Conservation (phyloP, 805 yeast genomes). For the Blastobotrys mokoenaii region DNA sequence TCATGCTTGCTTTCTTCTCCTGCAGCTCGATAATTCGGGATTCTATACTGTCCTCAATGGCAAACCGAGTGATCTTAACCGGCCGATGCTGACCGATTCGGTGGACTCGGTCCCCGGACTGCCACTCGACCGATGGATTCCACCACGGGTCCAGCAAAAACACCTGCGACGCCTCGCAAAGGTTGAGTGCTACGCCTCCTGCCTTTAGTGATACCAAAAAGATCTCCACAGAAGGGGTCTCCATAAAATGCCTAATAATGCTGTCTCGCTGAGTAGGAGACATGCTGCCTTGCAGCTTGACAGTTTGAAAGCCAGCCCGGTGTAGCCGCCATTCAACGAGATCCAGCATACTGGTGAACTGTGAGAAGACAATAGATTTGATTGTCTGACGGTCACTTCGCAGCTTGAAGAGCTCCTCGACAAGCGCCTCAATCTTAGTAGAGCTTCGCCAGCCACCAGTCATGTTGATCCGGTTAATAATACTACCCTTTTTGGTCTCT, state of each 20-base stretch:
- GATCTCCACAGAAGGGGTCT: conserved; percentile 84
- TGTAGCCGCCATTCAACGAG: conserved; percentile 91
- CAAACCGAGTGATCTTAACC: conserved; percentile 81
- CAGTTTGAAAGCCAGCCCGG: conserved; percentile 92
- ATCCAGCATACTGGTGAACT: conserved; percentile 94
- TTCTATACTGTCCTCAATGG: conserved; percentile 95
- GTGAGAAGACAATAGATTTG: conserved; percentile 94
- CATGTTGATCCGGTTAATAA: conserved; percentile 82
- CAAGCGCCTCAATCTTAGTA: conserved; percentile 92
- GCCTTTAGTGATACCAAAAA: conserved; percentile 93
- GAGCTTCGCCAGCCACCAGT: conserved; percentile 84
- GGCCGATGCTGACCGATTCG: conserved; percentile 96
- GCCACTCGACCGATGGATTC: conserved; percentile 99
- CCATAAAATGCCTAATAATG: conserved; percentile 87
- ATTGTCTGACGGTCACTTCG: conserved; percentile 83
- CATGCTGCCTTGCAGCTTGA: conserved; percentile 93
- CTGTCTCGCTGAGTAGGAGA: conserved; percentile 91
- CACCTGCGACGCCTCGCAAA: conserved; percentile 96
- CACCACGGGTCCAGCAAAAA: conserved; percentile 98
- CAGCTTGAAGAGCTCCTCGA: conserved; percentile 81
- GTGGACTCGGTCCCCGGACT: conserved; percentile 95
- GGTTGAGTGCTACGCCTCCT: conserved; percentile 95
- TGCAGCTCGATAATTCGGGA: conserved; percentile 92
- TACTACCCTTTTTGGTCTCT: conserved; percentile 48
- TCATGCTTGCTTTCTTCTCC: conserved; percentile 97